Conservation (phyloP, 139 green algal species). For the Chlorella sp. region DNA sequence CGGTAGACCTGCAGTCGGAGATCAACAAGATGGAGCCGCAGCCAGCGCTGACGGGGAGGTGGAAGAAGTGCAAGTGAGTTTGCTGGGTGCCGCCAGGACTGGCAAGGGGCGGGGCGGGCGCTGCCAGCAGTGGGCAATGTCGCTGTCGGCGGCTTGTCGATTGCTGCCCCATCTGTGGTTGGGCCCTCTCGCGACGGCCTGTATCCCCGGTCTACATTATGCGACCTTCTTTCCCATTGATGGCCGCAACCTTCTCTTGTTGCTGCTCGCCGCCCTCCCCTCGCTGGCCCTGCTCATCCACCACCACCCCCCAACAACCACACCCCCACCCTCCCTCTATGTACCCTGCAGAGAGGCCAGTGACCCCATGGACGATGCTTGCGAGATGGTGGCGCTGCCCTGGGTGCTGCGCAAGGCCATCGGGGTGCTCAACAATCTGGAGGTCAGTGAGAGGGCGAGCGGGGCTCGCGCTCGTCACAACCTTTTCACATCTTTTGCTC, state of each 20-base stretch:
- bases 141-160: background rate
- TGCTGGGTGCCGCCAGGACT: background rate
- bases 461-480: too few relatives aligned
- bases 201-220: background rate
- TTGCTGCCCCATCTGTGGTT: background rate
- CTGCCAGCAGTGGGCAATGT: background rate
- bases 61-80: constrained; percentile 9
- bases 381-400: constrained; percentile 53
- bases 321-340: background rate
- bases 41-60: background rate
- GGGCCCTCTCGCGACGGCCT: background rate
- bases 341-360: background rate
- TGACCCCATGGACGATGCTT: constrained; percentile 45
- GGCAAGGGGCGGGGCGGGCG: background rate
- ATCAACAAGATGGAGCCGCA: constrained; percentile 6
- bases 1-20: constrained; percentile 19
- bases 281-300: background rate
- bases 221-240: too few relatives aligned
- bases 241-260: too few relatives aligned
- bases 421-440: constrained; percentile 32
- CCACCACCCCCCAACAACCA: background rate
- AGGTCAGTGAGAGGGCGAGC: background rate
- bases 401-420: constrained; percentile 50
- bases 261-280: too few relatives aligned
- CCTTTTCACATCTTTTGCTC: too few relatives aligned